Conservation (phyloP, 2,329 filamentous ascomycete species). For the Xylariaceae sp. region DNA sequence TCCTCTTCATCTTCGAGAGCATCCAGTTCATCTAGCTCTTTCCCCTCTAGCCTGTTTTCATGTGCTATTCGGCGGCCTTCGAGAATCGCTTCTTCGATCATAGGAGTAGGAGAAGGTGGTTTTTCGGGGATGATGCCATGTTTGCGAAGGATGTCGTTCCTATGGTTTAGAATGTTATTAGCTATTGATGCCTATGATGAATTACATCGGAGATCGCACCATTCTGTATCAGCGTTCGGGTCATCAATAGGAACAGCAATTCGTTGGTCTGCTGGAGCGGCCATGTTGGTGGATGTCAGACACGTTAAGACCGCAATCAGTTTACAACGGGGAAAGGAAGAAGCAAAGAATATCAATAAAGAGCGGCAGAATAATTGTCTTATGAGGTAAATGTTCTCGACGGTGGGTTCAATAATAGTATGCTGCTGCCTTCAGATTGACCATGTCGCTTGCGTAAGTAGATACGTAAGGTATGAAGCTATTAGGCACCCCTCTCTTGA, state of each 20-base stretch:
- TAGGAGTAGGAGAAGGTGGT: slow-evolving; percentile 89
- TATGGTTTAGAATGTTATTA: slow-evolving; percentile 48
- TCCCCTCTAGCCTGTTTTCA: slow-evolving; percentile 91
- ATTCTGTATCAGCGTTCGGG: slow-evolving; percentile 97
- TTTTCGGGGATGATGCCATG: slow-evolving; percentile 98
- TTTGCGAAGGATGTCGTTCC: slow-evolving; percentile 98
- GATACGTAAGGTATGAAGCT: background rate
- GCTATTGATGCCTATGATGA: slow-evolving; percentile 19
- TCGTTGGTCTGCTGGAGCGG: slow-evolving; percentile 67
- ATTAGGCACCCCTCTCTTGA: slow-evolving; percentile 15
- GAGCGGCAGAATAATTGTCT: background rate
- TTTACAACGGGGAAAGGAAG: background rate
- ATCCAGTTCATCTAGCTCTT: slow-evolving; percentile 91
- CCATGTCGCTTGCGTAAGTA: slow-evolving; percentile 13
- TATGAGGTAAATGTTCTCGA: background rate
- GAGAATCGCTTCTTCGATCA: slow-evolving; percentile 92
- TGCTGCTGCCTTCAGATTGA: slow-evolving; percentile 9
- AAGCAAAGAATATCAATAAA: background rate
- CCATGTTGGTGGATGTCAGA: slow-evolving; percentile 53
- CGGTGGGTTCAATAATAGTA: background rate
- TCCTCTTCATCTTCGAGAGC: slow-evolving; percentile 96
- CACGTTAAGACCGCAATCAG: background rate
- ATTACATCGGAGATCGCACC: slow-evolving; percentile 57
- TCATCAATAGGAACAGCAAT: slow-evolving; percentile 88
- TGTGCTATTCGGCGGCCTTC: slow-evolving; percentile 85